These are phyloP conservation scores for Fonsecaea monophora DNA, from an alignment of 2,329 filamentous ascomycete genomes.

Conservation along the genomic window DNA sequence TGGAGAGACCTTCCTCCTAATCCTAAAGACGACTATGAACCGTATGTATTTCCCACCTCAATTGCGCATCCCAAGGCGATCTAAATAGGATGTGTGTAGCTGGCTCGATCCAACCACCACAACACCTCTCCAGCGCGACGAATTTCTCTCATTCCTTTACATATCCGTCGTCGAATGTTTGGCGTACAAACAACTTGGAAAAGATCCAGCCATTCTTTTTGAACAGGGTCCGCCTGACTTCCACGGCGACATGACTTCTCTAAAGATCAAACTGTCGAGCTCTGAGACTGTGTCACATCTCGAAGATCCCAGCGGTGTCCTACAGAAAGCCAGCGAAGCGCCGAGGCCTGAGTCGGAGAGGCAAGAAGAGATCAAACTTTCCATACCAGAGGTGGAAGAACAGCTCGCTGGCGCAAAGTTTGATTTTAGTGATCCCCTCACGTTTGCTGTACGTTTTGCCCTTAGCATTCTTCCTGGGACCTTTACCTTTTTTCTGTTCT, in stretches of 20 bases:
- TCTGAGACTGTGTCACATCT: slow-evolving; percentile 25
- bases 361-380: slow-evolving; percentile 38
- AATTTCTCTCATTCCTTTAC: slow-evolving; percentile 28
- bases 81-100: slow-evolving; percentile 46
- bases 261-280: slow-evolving; percentile 22
- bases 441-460: slow-evolving; percentile 71
- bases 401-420: slow-evolving; percentile 60
- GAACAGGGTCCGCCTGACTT: slow-evolving; percentile 3
- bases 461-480: background rate
- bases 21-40: slow-evolving; percentile 49
- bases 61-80: slow-evolving; percentile 45
- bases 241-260: slow-evolving; percentile 12
- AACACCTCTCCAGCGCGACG: slow-evolving; percentile 41
- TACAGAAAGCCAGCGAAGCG: slow-evolving; percentile 10
- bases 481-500: background rate
- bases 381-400: slow-evolving; percentile 41
- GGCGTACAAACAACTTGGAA: slow-evolving; percentile 12
- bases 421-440: slow-evolving; percentile 53
- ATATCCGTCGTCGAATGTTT: slow-evolving; percentile 28
- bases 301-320: slow-evolving; percentile 17
- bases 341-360: slow-evolving; percentile 2
- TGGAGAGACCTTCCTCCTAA: slow-evolving; percentile 49
- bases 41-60: slow-evolving; percentile 46
- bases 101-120: slow-evolving; percentile 46
- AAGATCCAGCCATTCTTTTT: slow-evolving; percentile 9